Conservation (phyloP, 2,329 filamentous ascomycete genomes). For the Epichloe hybrida region DNA sequence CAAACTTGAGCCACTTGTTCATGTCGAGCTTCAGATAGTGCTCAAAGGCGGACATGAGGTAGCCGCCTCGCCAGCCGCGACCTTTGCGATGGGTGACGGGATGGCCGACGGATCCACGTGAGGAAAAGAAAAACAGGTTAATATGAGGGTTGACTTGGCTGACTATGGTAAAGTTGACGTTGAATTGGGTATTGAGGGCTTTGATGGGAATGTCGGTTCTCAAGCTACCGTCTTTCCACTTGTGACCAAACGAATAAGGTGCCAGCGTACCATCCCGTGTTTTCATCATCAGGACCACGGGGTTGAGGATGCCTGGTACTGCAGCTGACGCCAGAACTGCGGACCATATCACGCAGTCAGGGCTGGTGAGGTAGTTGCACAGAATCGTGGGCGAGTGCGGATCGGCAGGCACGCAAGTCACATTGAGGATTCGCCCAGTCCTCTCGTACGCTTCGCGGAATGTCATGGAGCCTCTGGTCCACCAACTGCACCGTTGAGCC, state of each 20-base stretch:
- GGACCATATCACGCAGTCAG: slow-evolving; percentile 97
- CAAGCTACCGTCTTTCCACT: slow-evolving; percentile 95
- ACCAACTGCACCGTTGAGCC: slow-evolving; percentile 79
- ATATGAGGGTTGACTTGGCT: slow-evolving; percentile 90
- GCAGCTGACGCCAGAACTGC: slow-evolving; percentile 89
- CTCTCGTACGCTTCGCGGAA: slow-evolving; percentile 91
- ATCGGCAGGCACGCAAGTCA: slow-evolving; percentile 90
- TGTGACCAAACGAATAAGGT: slow-evolving; percentile 94
- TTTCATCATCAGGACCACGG: slow-evolving; percentile 88
- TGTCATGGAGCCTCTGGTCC: slow-evolving; percentile 78
- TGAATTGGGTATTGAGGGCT: slow-evolving; percentile 90
- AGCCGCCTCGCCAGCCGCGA: slow-evolving; percentile 90
- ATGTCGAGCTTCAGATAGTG: slow-evolving; percentile 94
- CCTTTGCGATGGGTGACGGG: slow-evolving; percentile 90
- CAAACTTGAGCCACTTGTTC: slow-evolving; percentile 93
- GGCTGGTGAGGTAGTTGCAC: slow-evolving; percentile 87
- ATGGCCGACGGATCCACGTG: slow-evolving; percentile 76
- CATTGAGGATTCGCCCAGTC: slow-evolving; percentile 88
- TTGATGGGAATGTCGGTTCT: slow-evolving; percentile 93
- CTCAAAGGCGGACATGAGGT: slow-evolving; percentile 80
- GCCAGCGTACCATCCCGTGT: slow-evolving; percentile 60
- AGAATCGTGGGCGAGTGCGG: slow-evolving; percentile 86
- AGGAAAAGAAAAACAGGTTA: slow-evolving; percentile 97
- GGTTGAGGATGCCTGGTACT: slow-evolving; percentile 90
- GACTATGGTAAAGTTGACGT: slow-evolving; percentile 93